Percentiles rank a stretch among this genome's conserved stretches.
Conservation (phyloP, 2,329 filamentous ascomycete species). For the Diaporthe ilicicola region DNA sequence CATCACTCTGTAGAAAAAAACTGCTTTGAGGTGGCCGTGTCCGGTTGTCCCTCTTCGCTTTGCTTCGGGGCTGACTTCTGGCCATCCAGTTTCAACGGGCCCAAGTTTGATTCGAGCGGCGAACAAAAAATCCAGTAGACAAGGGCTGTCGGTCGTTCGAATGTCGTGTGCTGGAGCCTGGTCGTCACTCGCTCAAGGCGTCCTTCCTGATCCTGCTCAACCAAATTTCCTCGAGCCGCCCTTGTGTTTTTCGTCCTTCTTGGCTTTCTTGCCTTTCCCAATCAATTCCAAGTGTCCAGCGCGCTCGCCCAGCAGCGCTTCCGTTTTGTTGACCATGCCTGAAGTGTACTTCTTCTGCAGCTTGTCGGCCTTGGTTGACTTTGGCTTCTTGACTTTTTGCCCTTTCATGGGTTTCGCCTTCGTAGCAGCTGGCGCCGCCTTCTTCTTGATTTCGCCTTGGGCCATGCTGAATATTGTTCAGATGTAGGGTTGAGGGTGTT, state of each 20-base stretch:
- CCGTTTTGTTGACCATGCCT: conserved; percentile 63
- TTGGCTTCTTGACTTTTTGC: conserved; percentile 48
- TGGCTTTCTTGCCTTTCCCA: conserved; percentile 61
- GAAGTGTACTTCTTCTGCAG: conserved; percentile 63
- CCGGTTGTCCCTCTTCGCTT: background rate
- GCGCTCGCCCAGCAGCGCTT: conserved; percentile 65
- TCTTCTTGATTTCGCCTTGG: conserved; percentile 62
- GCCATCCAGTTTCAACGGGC: background rate
- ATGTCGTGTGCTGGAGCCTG: background rate
- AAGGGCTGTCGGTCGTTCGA: background rate
- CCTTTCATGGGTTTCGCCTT: conserved; percentile 57
- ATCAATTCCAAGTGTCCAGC: conserved; percentile 69
- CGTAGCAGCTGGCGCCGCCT: conserved; percentile 49
- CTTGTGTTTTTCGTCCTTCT: conserved; percentile 50
- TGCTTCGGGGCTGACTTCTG: background rate
- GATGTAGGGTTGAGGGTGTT: background rate
- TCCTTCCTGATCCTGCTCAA: conserved; percentile 42
- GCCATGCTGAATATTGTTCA: conserved; percentile 51
- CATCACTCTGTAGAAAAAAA: background rate
- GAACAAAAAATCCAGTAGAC: background rate
- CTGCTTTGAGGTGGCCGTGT: background rate
- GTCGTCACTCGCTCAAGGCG: background rate
- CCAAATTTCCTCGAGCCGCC: conserved; percentile 66
- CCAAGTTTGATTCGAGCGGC: background rate
- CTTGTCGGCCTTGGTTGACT: conserved; percentile 56